Evolutionary conservation across 1,284 basidiomycete genomes (phyloP), one percentile per base, ranked within the genome.

Genomic region (Apiotrichum akiyoshidainum): DNA sequence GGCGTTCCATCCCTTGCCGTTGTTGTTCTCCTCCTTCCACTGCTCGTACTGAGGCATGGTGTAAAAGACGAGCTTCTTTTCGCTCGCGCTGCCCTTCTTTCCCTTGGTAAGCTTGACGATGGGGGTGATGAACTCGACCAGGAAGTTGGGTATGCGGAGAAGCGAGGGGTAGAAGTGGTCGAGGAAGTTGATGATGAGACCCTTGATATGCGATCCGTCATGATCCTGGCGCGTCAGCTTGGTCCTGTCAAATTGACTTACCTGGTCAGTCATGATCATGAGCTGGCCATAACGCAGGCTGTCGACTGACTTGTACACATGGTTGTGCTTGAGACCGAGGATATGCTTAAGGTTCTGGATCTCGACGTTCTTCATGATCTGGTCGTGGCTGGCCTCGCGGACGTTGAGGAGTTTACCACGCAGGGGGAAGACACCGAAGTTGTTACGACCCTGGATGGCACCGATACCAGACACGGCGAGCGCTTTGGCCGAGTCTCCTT

Each of bases 211-310:
- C 41, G 95, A 99, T 54, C 96, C 96, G 80, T 99, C 96, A 80
- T 99, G 93, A 85, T 99, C 96, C 90, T 96, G 75, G 0, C 16
- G n/a, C 41, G 44, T 40, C 41, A 34, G 53, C 46, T 5, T 13
- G 21, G 22, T 9, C 21, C 5, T 61, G 19, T 58, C 48, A 21
- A n/a, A 47, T 54, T 21, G 69, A 60, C 64, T 54, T 47, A 90
- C 92, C 84, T 98, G 94, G 87, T 99, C 96, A 14, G 96, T 94
- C 96, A 99, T 99, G 72, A 99, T 93, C 96, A 99, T 99, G 60
- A 99, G 78, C 58, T 88, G 87, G 1, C 96, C 96, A 71, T 99
- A 99, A 26, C 96, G 87, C 72, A 99, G 79, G 66, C 84, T 88
- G 50, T 83, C 81, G 17, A 84, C 80, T 54, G 84, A 85, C 26